These are phyloP conservation scores for Blepharisma stoltei DNA, from an alignment of 73 alveolate species.

Conservation along the genomic window DNA sequence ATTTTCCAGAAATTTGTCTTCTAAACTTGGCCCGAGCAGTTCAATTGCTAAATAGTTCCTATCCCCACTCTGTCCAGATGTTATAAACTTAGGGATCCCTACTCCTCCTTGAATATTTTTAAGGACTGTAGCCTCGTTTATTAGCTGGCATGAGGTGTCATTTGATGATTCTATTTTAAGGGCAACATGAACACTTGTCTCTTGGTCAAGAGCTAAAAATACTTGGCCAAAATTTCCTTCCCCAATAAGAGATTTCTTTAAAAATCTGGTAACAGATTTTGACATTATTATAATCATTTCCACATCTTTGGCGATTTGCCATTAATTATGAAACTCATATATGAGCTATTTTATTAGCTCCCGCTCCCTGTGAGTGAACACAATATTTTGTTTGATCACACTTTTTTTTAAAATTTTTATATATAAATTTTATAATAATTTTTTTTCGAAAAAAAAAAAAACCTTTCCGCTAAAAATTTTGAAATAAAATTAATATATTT, in stretches of 20 bases:
- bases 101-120: conserved; percentile 58
- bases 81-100: conserved; percentile 68
- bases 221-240: conserved; percentile 70
- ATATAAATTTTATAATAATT: no score
- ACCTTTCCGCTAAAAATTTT: no score
- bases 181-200: conserved; percentile 44
- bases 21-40: conserved; percentile 71
- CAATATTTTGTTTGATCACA: no score
- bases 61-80: conserved; percentile 73
- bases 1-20: conserved; percentile 44
- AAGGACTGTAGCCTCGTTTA: conserved; percentile 45
- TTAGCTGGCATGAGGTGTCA: conserved; percentile 32
- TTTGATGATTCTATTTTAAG: conserved; percentile 43
- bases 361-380: no score
- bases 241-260: conserved; percentile 32
- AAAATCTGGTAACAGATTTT: no score
- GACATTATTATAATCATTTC: no score
- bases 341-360: no score
- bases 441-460: no score
- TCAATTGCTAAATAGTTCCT: conserved; percentile 76
- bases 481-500: no score
- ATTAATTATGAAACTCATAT: no score
- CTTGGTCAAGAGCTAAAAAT: conserved; percentile 47
- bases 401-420: no score
- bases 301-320: no score